Evolutionary conservation across 2,329 filamentous ascomycete species (phyloP).

Genomic region (Xylogone sp.): DNA sequence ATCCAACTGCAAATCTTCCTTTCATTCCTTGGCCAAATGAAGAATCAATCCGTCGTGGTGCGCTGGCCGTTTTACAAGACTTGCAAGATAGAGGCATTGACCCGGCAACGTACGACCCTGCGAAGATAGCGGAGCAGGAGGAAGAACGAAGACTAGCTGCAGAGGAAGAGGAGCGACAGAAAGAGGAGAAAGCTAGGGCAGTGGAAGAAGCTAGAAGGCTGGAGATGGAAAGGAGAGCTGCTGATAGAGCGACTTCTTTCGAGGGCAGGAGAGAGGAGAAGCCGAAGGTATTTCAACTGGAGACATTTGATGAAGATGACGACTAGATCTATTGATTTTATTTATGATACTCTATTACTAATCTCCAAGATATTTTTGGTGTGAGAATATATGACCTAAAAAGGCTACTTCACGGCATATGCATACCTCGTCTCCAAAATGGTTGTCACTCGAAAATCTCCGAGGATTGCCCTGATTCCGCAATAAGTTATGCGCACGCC

Average conservation of each 20-base stretch:
- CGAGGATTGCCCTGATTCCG: too few relatives aligned
- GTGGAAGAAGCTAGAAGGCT: conserved; percentile 16
- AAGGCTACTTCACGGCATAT: too few relatives aligned
- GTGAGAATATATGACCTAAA: too few relatives aligned
- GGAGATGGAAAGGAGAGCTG: conserved; percentile 21
- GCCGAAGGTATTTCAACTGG: conserved; percentile 33
- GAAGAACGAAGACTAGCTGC: conserved; percentile 22
- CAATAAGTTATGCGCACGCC: too few relatives aligned
- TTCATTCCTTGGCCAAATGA: conserved; percentile 78
- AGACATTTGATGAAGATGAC: conserved; percentile 38
- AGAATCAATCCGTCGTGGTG: conserved; percentile 64
- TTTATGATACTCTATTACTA: neutral
- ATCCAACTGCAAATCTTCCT: conserved; percentile 50
- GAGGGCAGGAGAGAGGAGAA: conserved; percentile 30
- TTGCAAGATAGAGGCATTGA: conserved; percentile 60
- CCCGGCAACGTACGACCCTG: conserved; percentile 56
- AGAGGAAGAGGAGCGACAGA: conserved; percentile 26
- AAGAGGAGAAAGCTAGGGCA: conserved; percentile 24
- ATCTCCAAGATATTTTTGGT: neutral
- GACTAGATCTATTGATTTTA: conserved; percentile 9
- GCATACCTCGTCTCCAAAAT: too few relatives aligned
- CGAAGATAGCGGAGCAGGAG: conserved; percentile 32
- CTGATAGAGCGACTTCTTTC: conserved; percentile 9
- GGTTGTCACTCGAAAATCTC: too few relatives aligned
- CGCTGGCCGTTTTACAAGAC: conserved; percentile 60